A percentile compares a stretch with the other conserved stretches of the same genome.
These are phyloP conservation scores for Colletotrichum sansevieriae DNA, from an alignment of 2,329 filamentous ascomycete genomes.

Conservation along the genomic window DNA sequence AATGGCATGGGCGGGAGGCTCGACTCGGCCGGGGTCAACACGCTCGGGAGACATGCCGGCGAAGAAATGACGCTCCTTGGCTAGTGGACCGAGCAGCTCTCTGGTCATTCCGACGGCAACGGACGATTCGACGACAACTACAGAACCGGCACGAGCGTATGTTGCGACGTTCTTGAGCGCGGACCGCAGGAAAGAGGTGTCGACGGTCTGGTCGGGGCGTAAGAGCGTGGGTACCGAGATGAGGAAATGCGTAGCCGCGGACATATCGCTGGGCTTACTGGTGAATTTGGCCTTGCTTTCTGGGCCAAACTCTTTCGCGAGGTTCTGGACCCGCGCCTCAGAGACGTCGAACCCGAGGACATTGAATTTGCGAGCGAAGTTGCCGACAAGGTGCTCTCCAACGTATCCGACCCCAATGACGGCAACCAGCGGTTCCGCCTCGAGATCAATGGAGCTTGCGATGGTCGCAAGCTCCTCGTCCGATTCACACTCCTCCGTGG, in stretches of 20 bases:
- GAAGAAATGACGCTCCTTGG: slow-evolving; percentile 55
- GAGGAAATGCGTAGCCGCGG: slow-evolving; percentile 63
- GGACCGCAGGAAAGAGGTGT: slow-evolving; percentile 60
- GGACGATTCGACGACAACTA: slow-evolving; percentile 66
- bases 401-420: slow-evolving; percentile 68
- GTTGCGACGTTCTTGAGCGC: slow-evolving; percentile 57
- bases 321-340: slow-evolving; percentile 51
- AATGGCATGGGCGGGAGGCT: slow-evolving; percentile 57
- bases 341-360: slow-evolving; percentile 65
- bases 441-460: slow-evolving; percentile 39
- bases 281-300: slow-evolving; percentile 54
- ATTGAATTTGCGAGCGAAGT: slow-evolving; percentile 56
- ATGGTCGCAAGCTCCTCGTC: slow-evolving; percentile 41
- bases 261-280: slow-evolving; percentile 50
- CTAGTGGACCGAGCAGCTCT: slow-evolving; percentile 60
- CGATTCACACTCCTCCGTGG: slow-evolving; percentile 42
- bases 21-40: slow-evolving; percentile 63
- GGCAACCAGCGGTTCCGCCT: slow-evolving; percentile 55
- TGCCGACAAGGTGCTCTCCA: slow-evolving; percentile 61
- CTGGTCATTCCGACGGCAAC: slow-evolving; percentile 69
- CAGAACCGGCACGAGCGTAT: slow-evolving; percentile 58
- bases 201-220: slow-evolving; percentile 59
- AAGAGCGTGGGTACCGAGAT: slow-evolving; percentile 67
- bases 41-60: slow-evolving; percentile 66
- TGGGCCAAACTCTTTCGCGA: slow-evolving; percentile 48